Base-by-base conservation (phyloP, 768 basidiomycete genomes). In the Trametes cingulata region DNA sequence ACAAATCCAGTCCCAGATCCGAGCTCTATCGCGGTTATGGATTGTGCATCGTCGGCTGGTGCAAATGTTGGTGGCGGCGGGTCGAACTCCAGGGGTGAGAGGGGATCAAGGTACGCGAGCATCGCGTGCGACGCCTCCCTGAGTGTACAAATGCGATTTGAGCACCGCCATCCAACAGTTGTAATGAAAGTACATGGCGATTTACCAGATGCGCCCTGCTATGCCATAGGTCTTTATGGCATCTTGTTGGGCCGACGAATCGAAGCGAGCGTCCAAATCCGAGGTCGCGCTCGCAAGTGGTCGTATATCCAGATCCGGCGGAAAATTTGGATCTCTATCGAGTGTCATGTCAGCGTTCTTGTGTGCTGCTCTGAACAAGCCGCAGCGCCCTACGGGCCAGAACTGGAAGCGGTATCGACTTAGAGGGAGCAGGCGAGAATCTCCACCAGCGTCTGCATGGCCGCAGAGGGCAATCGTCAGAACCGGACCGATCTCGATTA, bases 161-260 rank as follows among this genome's bases (percentile, higher is more conserved):
- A 54, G 59, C 29, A 17, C 43, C 55, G 40, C 39, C 45, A 48
- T n/a, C n/a, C n/a, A 25, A 41, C 24, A 14, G 27, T 46, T 17
- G 36, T 39, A 19, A 25, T 58, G 47, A 13, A 45, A 8, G 15
- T 19, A 43, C 29, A 40, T 39, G 24, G 29, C 24, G 19, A 40
- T 50, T 29, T 78, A 90, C 93, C 92, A 94, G 47, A 95, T 85
- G 72, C 90, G 79, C 33, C 91, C 90, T 8, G 91, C 93, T 56
- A 95, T 94, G 5, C 92, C 91, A 69, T 88, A 93, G 65, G 76
- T 76, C 15, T 77, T 73, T 54, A 94, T 94, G 6, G 88, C 84
- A 15, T 77, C 71, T 57, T 75, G 75, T 71, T 90, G 89, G 45
- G 73, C 75, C 47, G 64, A 65, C 20, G 63, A 59, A 25, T 73